A percentile compares a stretch with the other conserved stretches of the same genome.
Evolutionary conservation across 73 alveolate species (phyloP).

Genomic region (Paraurostyla sp.): DNA sequence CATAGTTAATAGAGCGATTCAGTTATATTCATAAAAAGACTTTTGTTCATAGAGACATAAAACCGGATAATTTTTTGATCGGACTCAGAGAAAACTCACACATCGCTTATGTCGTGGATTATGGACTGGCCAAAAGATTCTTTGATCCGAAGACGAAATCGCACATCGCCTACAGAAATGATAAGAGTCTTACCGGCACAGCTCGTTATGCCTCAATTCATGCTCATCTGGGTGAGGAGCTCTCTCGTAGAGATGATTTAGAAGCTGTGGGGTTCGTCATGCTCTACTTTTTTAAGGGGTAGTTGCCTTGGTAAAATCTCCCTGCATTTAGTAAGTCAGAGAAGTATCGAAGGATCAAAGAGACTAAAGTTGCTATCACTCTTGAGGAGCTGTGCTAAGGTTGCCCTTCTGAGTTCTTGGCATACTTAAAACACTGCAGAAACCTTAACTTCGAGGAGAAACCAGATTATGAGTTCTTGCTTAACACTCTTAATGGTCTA

Average conservation of each 20-base stretch:
- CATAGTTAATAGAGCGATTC: constrained; percentile 81
- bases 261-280: constrained; percentile 61
- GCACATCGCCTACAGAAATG: constrained; percentile 85
- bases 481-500: not conserved
- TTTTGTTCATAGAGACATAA: constrained; percentile 87
- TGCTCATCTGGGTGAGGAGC: constrained; percentile 88
- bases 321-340: constrained; percentile 69
- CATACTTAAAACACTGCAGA: constrained; percentile 81
- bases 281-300: constrained; percentile 57
- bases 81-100: constrained; percentile 73
- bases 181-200: constrained; percentile 87
- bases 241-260: constrained; percentile 75
- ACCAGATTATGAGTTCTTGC: constrained; percentile 82
- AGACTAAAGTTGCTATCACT: constrained; percentile 84
- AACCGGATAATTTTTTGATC: constrained; percentile 89
- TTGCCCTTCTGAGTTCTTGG: constrained; percentile 78
- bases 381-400: constrained; percentile 88
- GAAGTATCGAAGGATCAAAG: constrained; percentile 72
- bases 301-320: constrained; percentile 77
- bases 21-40: constrained; percentile 81
- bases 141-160: constrained; percentile 76
- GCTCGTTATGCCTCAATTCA: constrained; percentile 86
- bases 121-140: constrained; percentile 87
- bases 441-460: constrained; percentile 87
- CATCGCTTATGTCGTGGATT: constrained; percentile 79